Evolutionary conservation across 257 asterid species (phyloP), one percentile per base, ranked within the genome.

Genomic region (Euphrasia confusa): DNA sequence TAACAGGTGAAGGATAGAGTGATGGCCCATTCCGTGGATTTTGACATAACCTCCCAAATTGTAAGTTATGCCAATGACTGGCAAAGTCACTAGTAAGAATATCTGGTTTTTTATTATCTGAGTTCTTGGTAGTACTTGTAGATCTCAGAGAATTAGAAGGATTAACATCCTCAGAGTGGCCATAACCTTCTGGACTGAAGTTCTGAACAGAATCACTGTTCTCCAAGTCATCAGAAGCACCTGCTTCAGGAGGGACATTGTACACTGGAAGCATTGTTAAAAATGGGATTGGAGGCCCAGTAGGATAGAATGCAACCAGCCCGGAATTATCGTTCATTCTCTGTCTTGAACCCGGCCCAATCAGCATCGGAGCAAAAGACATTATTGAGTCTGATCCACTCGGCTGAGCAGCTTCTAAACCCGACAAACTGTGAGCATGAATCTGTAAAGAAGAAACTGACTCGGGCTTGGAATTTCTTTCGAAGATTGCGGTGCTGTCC

Each of bases 221-320:
- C 65, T 77, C 84, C 61, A 68, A 64, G 55, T 77, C 88, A 58
- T 80, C 88, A 42, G 93, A 74, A 60, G 77, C 65, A 28, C 85
- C 84, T 4, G 83, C 60, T 65, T 83, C 90, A 8, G 88, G 86
- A 53, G 95, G 82, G 50, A 78, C 60, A 72, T 87, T 82, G 70
- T 84, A 87, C 26, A 87, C 62, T 28, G 99, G 96, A 58, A 93
- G 92, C 99, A 93, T 93, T n/a, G 97, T 84, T 42, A 89, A 58
- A 69, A 89, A 93, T 4, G 97, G 99, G 68, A 93, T 82, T 26
- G 99, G 97, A 55, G 99, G 99, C 10, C 99, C 99, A 18, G 99
- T 84, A 32, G 95, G 97, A 65, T 83, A 87, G 73, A 93, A 93
- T 44, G 97, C 77, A 73, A 92, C 54, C 59, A 89, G 49, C 63